Conservation (phyloP, 208 protist species). For the Lotmaria passim region DNA sequence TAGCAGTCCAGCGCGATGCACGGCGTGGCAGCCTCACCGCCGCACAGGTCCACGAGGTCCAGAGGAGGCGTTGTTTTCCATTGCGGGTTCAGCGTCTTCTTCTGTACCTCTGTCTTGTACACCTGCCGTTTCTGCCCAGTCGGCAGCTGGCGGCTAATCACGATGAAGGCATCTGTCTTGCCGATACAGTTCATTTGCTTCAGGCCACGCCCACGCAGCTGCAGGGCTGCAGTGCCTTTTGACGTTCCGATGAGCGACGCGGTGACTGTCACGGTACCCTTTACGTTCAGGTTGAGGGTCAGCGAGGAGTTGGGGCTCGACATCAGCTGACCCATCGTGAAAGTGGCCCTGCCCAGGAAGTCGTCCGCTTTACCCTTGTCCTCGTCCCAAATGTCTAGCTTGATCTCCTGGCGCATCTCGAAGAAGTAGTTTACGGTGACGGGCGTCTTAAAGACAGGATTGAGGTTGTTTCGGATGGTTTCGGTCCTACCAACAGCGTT, state of each 20-base stretch:
- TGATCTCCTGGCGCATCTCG: constrained; percentile 35
- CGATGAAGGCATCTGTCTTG: constrained; percentile 41
- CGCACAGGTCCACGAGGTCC: constrained; percentile 38
- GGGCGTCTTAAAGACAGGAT: constrained; percentile 38
- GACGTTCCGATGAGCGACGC: constrained; percentile 8
- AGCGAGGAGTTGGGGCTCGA: constrained; percentile 12
- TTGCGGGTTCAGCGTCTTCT: constrained; percentile 43
- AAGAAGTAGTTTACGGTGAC: constrained; percentile 45
- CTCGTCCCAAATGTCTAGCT: constrained; percentile 34
- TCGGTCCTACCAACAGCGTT: not conserved
- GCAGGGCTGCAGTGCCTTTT: constrained; percentile 21
- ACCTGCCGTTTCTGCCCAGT: constrained; percentile 17
- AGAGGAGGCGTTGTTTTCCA: constrained; percentile 37
- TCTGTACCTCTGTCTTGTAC: constrained; percentile 40
- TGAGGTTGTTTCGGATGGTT: constrained; percentile 38
- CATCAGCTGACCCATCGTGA: constrained; percentile 36
- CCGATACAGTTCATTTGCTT: constrained; percentile 49
- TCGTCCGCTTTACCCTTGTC: constrained; percentile 32
- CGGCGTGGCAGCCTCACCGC: constrained; percentile 21
- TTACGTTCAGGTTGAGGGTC: constrained; percentile 24
- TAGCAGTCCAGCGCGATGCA: constrained; percentile 39
- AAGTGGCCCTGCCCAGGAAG: constrained; percentile 33
- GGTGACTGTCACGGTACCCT: constrained; percentile 37
- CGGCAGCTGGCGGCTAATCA: constrained; percentile 25
- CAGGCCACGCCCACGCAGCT: constrained; percentile 29